A percentile compares a stretch with the other conserved stretches of the same genome.
These are phyloP conservation scores for Lactarius tabidus DNA, from an alignment of 768 basidiomycete species.

Conservation along the genomic window DNA sequence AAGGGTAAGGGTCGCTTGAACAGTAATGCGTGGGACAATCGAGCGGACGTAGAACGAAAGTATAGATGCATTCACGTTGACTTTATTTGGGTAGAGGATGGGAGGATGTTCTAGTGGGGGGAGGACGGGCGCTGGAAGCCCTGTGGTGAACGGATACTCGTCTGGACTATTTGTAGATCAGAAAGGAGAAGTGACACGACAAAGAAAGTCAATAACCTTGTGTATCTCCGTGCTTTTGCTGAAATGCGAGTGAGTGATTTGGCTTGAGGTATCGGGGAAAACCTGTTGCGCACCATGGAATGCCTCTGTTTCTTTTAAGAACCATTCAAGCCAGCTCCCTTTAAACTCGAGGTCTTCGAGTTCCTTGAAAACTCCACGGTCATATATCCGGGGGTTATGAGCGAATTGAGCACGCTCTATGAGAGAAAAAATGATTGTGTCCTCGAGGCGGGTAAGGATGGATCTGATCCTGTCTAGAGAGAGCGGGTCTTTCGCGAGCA, in stretches of 20 bases:
- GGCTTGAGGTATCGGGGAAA: not conserved
- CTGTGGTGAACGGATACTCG: conserved; percentile 89
- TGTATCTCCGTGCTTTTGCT: conserved; percentile 95
- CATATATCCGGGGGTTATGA: conserved; percentile 87
- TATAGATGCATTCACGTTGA: conserved; percentile 88
- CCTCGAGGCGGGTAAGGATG: conserved; percentile 86
- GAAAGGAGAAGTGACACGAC: not conserved
- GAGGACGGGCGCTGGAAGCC: conserved; percentile 81
- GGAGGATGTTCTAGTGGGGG: conserved; percentile 66
- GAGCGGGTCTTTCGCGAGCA: conserved; percentile 67
- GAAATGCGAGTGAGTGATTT: conserved; percentile 2
- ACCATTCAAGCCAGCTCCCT: conserved; percentile 97
- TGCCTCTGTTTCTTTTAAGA: conserved; percentile 88
- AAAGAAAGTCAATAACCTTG: conserved; percentile 53
- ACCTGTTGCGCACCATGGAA: conserved; percentile 74
- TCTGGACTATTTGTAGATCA: conserved; percentile 63
- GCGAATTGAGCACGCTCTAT: conserved; percentile 98
- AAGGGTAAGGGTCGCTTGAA: conserved; percentile 61
- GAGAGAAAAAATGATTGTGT: conserved; percentile 97
- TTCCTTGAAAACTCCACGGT: conserved; percentile 73
- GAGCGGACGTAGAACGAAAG: conserved; percentile 81
- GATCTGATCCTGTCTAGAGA: conserved; percentile 85
- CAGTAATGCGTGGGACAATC: conserved; percentile 89
- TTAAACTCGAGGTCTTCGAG: conserved; percentile 67
- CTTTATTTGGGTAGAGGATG: conserved; percentile 70